phyloP scores from a whole-genome alignment of 2,329 filamentous ascomycete species.

The Fusarium compactum region DNA sequence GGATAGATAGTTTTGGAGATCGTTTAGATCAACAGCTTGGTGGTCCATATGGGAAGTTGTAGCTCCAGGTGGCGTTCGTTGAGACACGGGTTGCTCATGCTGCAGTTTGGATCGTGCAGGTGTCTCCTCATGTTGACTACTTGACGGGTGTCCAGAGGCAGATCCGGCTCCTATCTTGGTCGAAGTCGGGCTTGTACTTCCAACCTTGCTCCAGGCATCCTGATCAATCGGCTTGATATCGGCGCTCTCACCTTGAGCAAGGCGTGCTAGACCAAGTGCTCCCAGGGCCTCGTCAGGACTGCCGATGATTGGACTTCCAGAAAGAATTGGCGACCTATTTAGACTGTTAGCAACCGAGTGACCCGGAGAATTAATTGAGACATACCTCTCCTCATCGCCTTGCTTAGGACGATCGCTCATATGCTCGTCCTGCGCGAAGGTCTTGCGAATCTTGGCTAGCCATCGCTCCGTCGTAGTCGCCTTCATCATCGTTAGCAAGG shows the following conservation, averaged over 20 bases:
- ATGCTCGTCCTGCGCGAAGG: constrained; percentile 44
- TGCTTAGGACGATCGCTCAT: constrained; percentile 44
- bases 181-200: constrained; percentile 29
- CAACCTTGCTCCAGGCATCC: constrained; percentile 26
- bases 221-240: constrained; percentile 38
- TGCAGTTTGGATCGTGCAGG: constrained; percentile 52
- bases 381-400: constrained; percentile 37
- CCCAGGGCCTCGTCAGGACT: constrained; percentile 41
- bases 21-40: constrained; percentile 53
- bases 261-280: constrained; percentile 40
- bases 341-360: constrained; percentile 8
- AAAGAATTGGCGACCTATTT: constrained; percentile 32
- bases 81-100: constrained; percentile 53
- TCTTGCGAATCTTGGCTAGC: constrained; percentile 54
- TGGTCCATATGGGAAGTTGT: constrained; percentile 50
- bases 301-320: constrained; percentile 39
- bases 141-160: constrained; percentile 22
- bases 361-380: neutral
- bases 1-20: constrained; percentile 55
- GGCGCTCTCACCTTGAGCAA: constrained; percentile 37
- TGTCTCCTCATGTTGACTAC: constrained; percentile 36
- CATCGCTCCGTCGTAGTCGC: constrained; percentile 56
- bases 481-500: constrained; percentile 37
- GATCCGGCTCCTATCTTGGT: constrained; percentile 31
- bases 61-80: constrained; percentile 40